Evolutionary conservation across 2,329 filamentous ascomycete genomes (phyloP), one percentile per base, ranked within the genome.

Genomic region (Davidsoniella virescens): DNA sequence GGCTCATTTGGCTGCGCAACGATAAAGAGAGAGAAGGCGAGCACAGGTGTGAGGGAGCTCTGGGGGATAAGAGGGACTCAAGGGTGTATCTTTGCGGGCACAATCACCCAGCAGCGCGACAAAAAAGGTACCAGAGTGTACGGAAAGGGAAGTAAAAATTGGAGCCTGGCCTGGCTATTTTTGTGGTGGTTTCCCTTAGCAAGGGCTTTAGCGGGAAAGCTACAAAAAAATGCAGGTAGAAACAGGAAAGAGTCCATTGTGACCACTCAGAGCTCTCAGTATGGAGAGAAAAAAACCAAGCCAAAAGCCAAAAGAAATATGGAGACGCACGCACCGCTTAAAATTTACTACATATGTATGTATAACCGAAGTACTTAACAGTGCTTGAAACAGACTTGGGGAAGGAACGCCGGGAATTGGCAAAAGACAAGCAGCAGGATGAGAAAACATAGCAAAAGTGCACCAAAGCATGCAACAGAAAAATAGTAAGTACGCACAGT

Each of bases 11-110:
- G 29, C 7, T 36, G 7, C 37, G 18, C n/a, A 37, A 23, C 44
- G n/a, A 51, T 47, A 53, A 53, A 53, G 48, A 37, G 48, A 50
- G 52, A 53, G 52, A 53, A 50, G 37, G 29, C 47, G 25, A 44
- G 52, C 47, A 53, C 52, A 53, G 52, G 52, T 53, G 52, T 48
- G 47, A 50, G 47, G 52, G 48, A 53, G 37, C 43, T 50, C 52
- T 53, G 52, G 52, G 52, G 52, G 52, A 53, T 53, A 53, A 53
- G 52, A 53, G 52, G 52, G 12, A 44, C 36, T 37, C 23, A 23
- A 44, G 39, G 26, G 39, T 44, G 36, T 33, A n/a, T 36, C 40
- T 23, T 41, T 29, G 16, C 25, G 20, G 38, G 44, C 44, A 50
- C 47, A 53, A 53, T 53, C 52, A 53, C 47, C 48, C 47, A 52